phyloP scores from a whole-genome alignment of 495 filamentous ascomycete genomes.

The Rhypophila decipiens region DNA sequence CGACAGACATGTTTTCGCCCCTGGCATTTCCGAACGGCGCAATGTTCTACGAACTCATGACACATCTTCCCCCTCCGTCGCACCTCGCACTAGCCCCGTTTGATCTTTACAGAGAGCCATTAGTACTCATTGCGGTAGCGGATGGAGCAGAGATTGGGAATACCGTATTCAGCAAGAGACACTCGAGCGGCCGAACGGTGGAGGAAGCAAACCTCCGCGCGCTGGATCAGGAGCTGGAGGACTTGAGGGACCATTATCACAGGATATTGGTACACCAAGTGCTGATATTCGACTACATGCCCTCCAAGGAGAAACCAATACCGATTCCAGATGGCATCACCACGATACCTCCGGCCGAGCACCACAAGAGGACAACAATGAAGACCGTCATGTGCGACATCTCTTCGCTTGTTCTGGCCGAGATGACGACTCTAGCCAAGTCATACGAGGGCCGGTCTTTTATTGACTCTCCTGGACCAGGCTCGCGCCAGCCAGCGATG shows the following conservation, averaged over 20 bases:
- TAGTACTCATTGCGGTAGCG: slow-evolving; percentile 71
- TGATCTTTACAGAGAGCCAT: slow-evolving; percentile 73
- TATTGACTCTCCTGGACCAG: slow-evolving; percentile 66
- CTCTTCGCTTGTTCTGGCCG: slow-evolving; percentile 73
- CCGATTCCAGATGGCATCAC: slow-evolving; percentile 56
- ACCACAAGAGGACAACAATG: slow-evolving; percentile 78
- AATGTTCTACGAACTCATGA: slow-evolving; percentile 85
- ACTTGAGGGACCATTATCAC: slow-evolving; percentile 63
- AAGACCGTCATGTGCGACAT: slow-evolving; percentile 93
- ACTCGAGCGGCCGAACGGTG: slow-evolving; percentile 40
- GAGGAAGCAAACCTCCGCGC: slow-evolving; percentile 42
- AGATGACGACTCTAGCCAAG: slow-evolving; percentile 80
- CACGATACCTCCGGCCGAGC: slow-evolving; percentile 63
- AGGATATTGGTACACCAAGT: slow-evolving; percentile 72
- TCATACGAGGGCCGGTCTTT: slow-evolving; percentile 72
- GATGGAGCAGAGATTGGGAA: slow-evolving; percentile 59
- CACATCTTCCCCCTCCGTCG: slow-evolving; percentile 67
- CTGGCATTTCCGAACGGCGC: slow-evolving; percentile 83
- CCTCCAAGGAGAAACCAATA: slow-evolving; percentile 33
- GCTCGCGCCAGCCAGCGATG: slow-evolving; percentile 23
- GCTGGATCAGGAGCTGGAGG: slow-evolving; percentile 60
- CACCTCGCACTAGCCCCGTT: slow-evolving; percentile 77
- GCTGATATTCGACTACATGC: slow-evolving; percentile 67
- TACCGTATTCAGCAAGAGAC: slow-evolving; percentile 36
- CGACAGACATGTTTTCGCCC: slow-evolving; percentile 89